These are phyloP conservation scores for Flaveria sonorensis DNA, from an alignment of 129 eudicot genomes.

Conservation along the genomic window DNA sequence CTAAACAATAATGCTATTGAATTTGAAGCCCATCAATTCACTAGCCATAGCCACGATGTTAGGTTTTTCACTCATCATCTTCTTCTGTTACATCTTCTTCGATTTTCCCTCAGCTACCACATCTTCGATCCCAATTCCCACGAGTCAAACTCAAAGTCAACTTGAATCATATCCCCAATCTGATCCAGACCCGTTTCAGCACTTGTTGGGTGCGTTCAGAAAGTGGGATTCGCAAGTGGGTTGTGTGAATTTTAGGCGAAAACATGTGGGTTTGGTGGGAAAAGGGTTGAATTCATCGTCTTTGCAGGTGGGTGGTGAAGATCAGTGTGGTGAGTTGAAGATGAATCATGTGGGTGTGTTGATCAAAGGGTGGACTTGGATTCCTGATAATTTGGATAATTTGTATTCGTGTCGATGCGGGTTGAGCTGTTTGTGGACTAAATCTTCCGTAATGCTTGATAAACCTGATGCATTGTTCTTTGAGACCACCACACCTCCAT, in stretches of 20 bases:
- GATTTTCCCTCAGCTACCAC: constrained; percentile 56
- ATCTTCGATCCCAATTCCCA: constrained; percentile 35
- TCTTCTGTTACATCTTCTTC: constrained; percentile 58
- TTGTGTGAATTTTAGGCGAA: constrained; percentile 57
- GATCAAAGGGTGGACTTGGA: constrained; percentile 99
- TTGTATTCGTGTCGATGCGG: constrained; percentile 89
- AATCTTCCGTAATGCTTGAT: constrained; percentile 85
- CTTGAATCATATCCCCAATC: constrained; percentile 42
- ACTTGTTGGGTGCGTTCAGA: constrained; percentile 56
- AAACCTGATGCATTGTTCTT: constrained; percentile 93
- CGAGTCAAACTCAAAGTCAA: constrained; percentile 41
- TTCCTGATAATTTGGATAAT: constrained; percentile 98
- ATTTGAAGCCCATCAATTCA: constrained; percentile 61
- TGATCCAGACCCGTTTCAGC: constrained; percentile 63
- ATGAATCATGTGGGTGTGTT: constrained; percentile 82
- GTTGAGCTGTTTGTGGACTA: constrained; percentile 96
- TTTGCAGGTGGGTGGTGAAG: constrained; percentile 58
- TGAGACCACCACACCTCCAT: constrained; percentile 91
- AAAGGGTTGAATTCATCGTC: constrained; percentile 43
- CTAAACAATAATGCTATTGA: constrained; percentile 40
- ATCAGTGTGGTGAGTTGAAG: constrained; percentile 61
- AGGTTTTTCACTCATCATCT: constrained; percentile 47
- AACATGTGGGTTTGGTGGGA: constrained; percentile 33
- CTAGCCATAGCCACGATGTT: constrained; percentile 54
- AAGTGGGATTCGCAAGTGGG: constrained; percentile 94